Conservation (phyloP, 352 stramenopile species). For the Peronospora farinosa region DNA sequence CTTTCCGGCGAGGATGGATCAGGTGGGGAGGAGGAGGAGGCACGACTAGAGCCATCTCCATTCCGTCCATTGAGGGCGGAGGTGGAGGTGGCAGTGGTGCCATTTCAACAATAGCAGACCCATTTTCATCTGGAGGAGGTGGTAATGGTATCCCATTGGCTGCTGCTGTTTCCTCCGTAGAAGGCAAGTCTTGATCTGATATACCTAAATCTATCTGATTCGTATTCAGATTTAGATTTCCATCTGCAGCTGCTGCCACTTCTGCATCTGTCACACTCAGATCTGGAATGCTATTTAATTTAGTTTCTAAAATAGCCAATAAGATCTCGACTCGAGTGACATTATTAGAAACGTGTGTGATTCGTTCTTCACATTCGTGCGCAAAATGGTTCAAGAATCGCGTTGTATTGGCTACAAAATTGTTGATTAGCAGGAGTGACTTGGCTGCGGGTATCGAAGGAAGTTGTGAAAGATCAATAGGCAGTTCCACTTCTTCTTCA, state of each 20-base stretch:
- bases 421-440: constrained; percentile 79
- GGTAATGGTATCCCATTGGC: constrained; percentile 32
- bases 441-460: constrained; percentile 68
- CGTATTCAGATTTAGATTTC: constrained; percentile 6
- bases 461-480: constrained; percentile 72
- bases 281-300: constrained; percentile 80
- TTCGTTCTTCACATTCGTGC: constrained; percentile 76
- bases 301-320: constrained; percentile 78
- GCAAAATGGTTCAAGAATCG: constrained; percentile 85
- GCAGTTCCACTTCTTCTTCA: constrained; percentile 63
- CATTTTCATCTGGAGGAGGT: constrained; percentile 24
- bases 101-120: constrained; percentile 15
- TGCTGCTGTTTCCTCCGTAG: constrained; percentile 36
- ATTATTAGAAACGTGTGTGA: constrained; percentile 58
- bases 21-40: constrained; percentile 25
- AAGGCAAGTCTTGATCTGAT: constrained; percentile 56
- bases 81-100: constrained; percentile 9
- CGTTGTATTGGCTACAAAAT: constrained; percentile 83
- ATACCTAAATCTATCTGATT: constrained; percentile 49
- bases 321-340: constrained; percentile 81
- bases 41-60: constrained; percentile 24
- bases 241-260: constrained; percentile 35
- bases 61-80: constrained; percentile 20
- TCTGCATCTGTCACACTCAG: constrained; percentile 59
- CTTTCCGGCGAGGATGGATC: constrained; percentile 10